Conservation (phyloP, 2,329 filamentous ascomycete genomes). For the Aspergillus melleus region DNA sequence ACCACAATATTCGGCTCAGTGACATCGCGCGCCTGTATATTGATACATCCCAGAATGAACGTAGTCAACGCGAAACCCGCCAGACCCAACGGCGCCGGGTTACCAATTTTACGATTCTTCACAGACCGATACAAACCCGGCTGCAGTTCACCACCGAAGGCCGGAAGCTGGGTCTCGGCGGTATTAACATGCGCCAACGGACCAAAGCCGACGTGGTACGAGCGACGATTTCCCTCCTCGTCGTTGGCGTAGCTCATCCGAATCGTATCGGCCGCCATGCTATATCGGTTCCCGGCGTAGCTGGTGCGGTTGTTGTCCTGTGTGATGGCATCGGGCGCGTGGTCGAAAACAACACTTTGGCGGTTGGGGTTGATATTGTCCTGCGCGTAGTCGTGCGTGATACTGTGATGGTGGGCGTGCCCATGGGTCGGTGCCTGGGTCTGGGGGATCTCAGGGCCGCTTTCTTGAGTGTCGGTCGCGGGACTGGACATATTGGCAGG, state of each 20-base stretch:
- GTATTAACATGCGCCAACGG: constrained; percentile 47
- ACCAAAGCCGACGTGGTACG: constrained; percentile 24
- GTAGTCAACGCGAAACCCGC: constrained; percentile 74
- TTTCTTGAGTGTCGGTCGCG: neutral
- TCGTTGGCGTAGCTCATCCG: neutral
- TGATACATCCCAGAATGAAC: constrained; percentile 72
- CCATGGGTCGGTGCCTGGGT: neutral
- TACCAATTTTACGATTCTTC: constrained; percentile 66
- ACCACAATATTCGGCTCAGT: constrained; percentile 63
- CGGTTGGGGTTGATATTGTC: neutral
- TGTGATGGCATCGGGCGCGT: neutral
- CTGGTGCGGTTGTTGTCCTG: neutral
- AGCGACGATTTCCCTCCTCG: neutral
- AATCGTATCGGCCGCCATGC: neutral
- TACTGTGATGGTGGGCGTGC: neutral
- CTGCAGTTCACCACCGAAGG: constrained; percentile 69
- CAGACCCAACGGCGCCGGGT: constrained; percentile 72
- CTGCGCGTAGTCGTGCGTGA: neutral
- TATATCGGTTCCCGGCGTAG: neutral
- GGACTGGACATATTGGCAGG: neutral
- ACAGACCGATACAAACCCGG: constrained; percentile 63
- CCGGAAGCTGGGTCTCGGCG: constrained; percentile 45
- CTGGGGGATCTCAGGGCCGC: neutral
- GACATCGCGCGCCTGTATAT: constrained; percentile 62
- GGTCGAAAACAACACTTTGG: neutral